A percentile compares a stretch with the other conserved stretches of the same genome.
Conservation (phyloP, 148 eudicot genomes). For the Rhododendron mucronatum region DNA sequence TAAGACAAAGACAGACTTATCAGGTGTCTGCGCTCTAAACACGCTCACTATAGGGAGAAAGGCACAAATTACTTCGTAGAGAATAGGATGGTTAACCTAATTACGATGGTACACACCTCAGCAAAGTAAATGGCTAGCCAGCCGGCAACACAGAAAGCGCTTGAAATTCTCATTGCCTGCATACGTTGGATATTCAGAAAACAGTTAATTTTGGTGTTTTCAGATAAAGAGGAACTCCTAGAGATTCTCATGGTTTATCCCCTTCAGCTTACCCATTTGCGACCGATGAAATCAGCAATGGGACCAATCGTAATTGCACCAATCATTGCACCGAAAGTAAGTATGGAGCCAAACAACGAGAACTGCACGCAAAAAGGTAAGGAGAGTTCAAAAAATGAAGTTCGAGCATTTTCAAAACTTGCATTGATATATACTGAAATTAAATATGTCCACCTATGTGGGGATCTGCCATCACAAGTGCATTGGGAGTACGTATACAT, state of each 20-base stretch:
- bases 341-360: slow-evolving; percentile 79
- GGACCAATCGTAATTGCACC: slow-evolving; percentile 93
- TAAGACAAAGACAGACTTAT: background rate
- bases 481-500: background rate
- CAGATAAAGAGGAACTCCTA: background rate
- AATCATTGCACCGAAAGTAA: slow-evolving; percentile 91
- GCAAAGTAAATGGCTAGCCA: slow-evolving; percentile 91
- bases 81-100: background rate
- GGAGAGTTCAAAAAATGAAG: background rate
- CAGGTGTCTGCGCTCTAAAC: background rate
- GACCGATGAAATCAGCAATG: slow-evolving; percentile 74
- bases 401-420: background rate
- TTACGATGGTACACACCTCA: slow-evolving; percentile 35
- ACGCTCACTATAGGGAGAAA: background rate
- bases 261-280: slow-evolving; percentile 72
- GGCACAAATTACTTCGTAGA: background rate
- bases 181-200: slow-evolving; percentile 5
- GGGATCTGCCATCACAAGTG: background rate
- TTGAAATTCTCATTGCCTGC: slow-evolving; percentile 81
- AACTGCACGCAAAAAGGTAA: slow-evolving; percentile 40
- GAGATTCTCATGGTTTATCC: background rate
- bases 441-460: background rate
- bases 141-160: slow-evolving; percentile 68
- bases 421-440: background rate
- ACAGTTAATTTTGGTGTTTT: background rate